Evolutionary conservation across 495 filamentous ascomycete genomes (phyloP), one percentile per base, ranked within the genome.

Genomic region (Annulohypoxylon maeteangense): DNA sequence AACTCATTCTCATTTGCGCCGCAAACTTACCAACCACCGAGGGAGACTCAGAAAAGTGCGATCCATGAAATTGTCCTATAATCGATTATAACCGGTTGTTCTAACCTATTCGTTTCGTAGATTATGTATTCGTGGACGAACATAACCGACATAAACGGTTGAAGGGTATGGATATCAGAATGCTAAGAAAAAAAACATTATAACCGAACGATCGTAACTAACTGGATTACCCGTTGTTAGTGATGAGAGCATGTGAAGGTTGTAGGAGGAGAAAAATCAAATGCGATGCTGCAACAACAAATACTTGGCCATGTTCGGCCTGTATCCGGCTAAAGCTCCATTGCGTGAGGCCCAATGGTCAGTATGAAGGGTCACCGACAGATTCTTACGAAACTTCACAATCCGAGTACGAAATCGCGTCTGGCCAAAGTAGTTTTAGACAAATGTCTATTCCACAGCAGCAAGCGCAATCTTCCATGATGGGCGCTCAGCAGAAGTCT

Each of bases 71-170:
- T 48, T 51, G 51, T 58, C 64, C 71, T 47, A 36, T 54, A 54
- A 45, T 8, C 40, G 27, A 31, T 36, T 25, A 20, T 55, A 22
- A 8, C 25, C 58, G 27, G 25, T 48, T 58, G 23, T 70, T 74
- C 54, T 57, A 66, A 74, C 72, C 6, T 31, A 36, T 11, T 65
- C 32, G 38, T 42, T 29, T 61, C 67, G 25, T 70, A 98, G 94
- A 97, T 76, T 99, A 97, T 91, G 95, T 99, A 50, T 99, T 99
- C 75, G 95, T 99, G 56, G 96, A 99, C 79, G 95, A 99, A 80
- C 95, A 99, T 78, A 99, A 98, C 80, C 90, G 95, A 47, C 95
- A 99, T 81, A 98, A 98, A 82, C 87, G 95, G 69, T 82, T 98
- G 60, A 99, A 99, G 85, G 94, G 94, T 97, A 88, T 75, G 80